Base-by-base conservation (phyloP, 2,329 filamentous ascomycete genomes). In the Teratosphaeria gauchensis region DNA sequence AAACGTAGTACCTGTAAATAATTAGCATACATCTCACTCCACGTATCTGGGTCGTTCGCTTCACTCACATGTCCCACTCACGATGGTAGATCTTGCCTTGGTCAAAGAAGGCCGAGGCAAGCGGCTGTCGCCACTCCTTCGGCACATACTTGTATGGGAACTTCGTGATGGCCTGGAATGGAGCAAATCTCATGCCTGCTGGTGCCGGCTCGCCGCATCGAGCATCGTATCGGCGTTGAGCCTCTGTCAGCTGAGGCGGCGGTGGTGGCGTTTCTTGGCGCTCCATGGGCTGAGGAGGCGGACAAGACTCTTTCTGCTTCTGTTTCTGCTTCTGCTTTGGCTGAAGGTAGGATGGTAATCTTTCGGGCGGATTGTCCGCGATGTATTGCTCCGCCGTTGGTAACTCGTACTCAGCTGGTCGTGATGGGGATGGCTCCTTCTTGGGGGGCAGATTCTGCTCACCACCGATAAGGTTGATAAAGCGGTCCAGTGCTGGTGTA, bases 31-130 rank as follows among this genome's bases (percentile, higher is more conserved):
- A 21, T 7, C 52, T 7, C 52, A 31, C 52, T n/a, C 9, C 11
- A 11, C 52, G 8, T 7, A 31, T 16, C 12, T 16, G 9, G 24
- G 6, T 11, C 9, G 31, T 6, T 53, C 16, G 32, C 21, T 31
- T 19, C 46, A 79, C 86, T 79, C 78, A 94, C 89, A 95, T 75
- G 62, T 92, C 85, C 91, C 91, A 96, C 11, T 76, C 68, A 59
- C 83, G 80, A 1, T 76, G 73, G 65, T 81, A 82, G 63, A 88
- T 77, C 55, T 89, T 76, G 31, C 74, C 80, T 2, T 70, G 67
- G 35, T 82, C 76, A 65, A 89, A 90, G 71, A 82, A 79, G 66
- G 65, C 71, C 76, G 82, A 63, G 65, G 78, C 68, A 72, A 80
- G 62, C 66, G 73, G 66, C 82, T 88, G 59, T 59, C 64, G 65